Conservation (phyloP, 805 yeast genomes). For the Myxozyma melibiosi region DNA sequence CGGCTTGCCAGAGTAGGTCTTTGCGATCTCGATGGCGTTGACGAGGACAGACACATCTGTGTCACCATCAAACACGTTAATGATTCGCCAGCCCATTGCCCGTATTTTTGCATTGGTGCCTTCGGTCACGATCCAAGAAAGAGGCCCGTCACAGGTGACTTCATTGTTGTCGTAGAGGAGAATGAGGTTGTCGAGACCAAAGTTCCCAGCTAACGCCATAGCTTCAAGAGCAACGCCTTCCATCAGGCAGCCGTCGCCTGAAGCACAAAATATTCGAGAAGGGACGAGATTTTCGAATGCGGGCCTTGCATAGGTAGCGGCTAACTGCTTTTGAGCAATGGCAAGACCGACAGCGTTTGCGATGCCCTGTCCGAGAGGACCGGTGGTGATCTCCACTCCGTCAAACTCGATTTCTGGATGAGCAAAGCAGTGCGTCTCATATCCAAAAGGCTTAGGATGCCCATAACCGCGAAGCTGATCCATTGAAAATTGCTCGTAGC, state of each 20-base stretch:
- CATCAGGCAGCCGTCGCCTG: conserved; percentile 49
- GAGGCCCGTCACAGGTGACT: conserved; percentile 46
- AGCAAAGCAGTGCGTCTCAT: conserved; percentile 44
- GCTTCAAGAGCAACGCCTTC: conserved; percentile 49
- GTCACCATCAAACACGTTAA: conserved; percentile 44
- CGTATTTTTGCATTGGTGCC: conserved; percentile 41
- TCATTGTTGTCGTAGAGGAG: conserved; percentile 46
- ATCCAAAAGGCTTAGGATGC: conserved; percentile 20
- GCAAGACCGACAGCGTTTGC: conserved; percentile 48
- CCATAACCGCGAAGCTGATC: conserved; percentile 45
- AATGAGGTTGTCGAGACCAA: conserved; percentile 44
- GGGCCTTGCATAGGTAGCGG: conserved; percentile 44
- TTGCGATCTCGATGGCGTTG: conserved; percentile 44
- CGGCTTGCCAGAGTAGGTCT: conserved; percentile 41
- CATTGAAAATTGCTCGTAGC: conserved; percentile 45
- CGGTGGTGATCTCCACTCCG: conserved; percentile 47
- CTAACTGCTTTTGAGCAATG: conserved; percentile 44
- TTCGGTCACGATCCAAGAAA: conserved; percentile 44
- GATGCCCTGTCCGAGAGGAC: conserved; percentile 49
- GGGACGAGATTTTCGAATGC: conserved; percentile 38
- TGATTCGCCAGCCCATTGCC: conserved; percentile 45
- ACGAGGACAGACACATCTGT: conserved; percentile 41
- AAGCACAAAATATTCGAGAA: conserved; percentile 42
- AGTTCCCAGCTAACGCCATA: conserved; percentile 46
- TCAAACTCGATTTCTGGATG: conserved; percentile 47